phyloP scores from a whole-genome alignment of 768 basidiomycete species.

The Tephrocybe rancida region DNA sequence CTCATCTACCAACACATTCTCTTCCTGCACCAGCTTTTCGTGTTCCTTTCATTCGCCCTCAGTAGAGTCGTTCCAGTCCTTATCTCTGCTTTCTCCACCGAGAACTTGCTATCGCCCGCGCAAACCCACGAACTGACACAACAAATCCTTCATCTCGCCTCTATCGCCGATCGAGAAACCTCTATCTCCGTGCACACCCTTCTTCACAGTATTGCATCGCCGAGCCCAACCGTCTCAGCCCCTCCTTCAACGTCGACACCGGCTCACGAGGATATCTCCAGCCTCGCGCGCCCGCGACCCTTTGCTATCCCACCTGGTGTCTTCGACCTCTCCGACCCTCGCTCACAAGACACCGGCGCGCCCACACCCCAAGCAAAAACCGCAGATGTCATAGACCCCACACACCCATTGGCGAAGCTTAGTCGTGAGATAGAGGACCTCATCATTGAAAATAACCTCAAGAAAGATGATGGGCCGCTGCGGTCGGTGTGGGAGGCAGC shows the following conservation, averaged over 20 bases:
- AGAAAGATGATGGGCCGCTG: slow-evolving; percentile 62
- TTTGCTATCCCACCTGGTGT: slow-evolving; percentile 20
- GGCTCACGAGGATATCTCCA: slow-evolving; percentile 34
- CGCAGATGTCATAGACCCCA: background rate
- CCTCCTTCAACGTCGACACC: slow-evolving; percentile 18
- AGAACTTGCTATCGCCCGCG: slow-evolving; percentile 35
- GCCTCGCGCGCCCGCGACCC: slow-evolving; percentile 40
- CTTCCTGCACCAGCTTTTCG: slow-evolving; percentile 76
- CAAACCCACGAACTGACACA: slow-evolving; percentile 48
- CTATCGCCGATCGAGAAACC: slow-evolving; percentile 60
- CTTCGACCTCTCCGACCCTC: slow-evolving; percentile 11
- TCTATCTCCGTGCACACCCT: slow-evolving; percentile 56
- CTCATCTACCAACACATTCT: slow-evolving; percentile 77
- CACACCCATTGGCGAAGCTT: slow-evolving; percentile 40
- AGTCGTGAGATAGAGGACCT: slow-evolving; percentile 64
- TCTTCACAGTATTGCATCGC: slow-evolving; percentile 51
- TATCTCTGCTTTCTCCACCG: slow-evolving; percentile 59
- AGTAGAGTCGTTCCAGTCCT: slow-evolving; percentile 71
- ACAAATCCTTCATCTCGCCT: slow-evolving; percentile 31
- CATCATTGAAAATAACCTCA: slow-evolving; percentile 64
- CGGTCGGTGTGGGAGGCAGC: slow-evolving; percentile 53
- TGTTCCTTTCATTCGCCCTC: slow-evolving; percentile 74
- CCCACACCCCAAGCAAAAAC: background rate
- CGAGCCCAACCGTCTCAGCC: slow-evolving; percentile 12
- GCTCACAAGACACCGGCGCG: background rate